Base-by-base conservation (phyloP, 306 rosid genomes). In the Prunus salicina region DNA sequence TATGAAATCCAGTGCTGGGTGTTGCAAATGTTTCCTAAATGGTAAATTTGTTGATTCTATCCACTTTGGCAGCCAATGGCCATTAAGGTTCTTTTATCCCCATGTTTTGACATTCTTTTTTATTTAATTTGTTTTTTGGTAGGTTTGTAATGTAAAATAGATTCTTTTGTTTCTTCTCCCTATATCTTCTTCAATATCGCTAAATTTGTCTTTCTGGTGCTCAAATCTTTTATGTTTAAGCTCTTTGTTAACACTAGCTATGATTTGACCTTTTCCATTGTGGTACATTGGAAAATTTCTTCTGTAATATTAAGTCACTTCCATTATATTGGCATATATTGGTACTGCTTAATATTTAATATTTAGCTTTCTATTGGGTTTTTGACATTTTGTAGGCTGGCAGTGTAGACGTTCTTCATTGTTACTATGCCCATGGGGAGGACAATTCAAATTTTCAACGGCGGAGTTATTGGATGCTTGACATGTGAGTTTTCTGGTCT, bases 401-500 rank as follows among this genome's bases (percentile, higher is more conserved):
- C 34, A 86, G 89, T 67, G 87, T 89, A 57, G 92, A 91, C 47
- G 92, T 82, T 67, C 79, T 91, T 80, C 89, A 89, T 47, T 89
- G 93, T 82, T 91, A 91, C 79, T 89, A 91, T 84, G 97, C 97
- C 43, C 97, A 89, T 69, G 90, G 97, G 53, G 94, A 91, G 86
- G 94, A 86, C 67, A 85, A 87, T 77, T 82, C 83, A 30, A 81
- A 75, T 76, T 91, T 91, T 80, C 94, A 87, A 82, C 84, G 97
- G 18, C 85, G 94, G 81, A 84, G 97, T 80, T 89, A 86, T 83
- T 89, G 97, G 97, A 83, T 91, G 94, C 91, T 91, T 82, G 94
- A 91, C 75, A 75, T 64, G 94, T 91, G 73, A 84, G 91, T 81
- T 67, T 66, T 73, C 78, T 70, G 52, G 60, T 28, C 43, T 41